Conservation (phyloP, 371 early-diverging fungal genomes). For the Mucor saturninus region DNA sequence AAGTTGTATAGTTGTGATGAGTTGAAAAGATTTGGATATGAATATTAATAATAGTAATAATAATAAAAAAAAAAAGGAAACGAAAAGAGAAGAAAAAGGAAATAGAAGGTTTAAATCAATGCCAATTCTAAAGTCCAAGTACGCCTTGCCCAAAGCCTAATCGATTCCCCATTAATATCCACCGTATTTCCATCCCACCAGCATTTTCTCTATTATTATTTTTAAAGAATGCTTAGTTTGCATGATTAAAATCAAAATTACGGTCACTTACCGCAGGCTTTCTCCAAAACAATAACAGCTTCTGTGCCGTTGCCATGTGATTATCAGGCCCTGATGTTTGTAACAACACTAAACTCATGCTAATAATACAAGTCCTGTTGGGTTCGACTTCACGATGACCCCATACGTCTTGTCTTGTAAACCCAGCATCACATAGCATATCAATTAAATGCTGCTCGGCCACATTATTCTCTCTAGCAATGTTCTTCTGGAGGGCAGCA, state of each 20-base stretch:
- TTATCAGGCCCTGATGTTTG: slow-evolving; percentile 73
- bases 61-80: slow-evolving; percentile 1
- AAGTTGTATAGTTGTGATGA: slow-evolving; percentile 45
- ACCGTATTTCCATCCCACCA: slow-evolving; percentile 82
- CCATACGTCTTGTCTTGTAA: slow-evolving; percentile 69
- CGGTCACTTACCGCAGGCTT: slow-evolving; percentile 68
- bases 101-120: slow-evolving; percentile 7
- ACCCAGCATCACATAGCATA: slow-evolving; percentile 81
- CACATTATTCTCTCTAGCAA: slow-evolving; percentile 70
- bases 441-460: slow-evolving; percentile 82
- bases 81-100: background rate
- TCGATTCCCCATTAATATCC: slow-evolving; percentile 55
- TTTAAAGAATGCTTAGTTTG: background rate
- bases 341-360: slow-evolving; percentile 67
- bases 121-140: slow-evolving; percentile 74
- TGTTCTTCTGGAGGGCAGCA: slow-evolving; percentile 70
- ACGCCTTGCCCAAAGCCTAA: slow-evolving; percentile 76
- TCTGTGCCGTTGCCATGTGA: slow-evolving; percentile 75
- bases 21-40: slow-evolving; percentile 31
- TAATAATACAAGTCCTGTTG: slow-evolving; percentile 60
- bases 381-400: slow-evolving; percentile 76
- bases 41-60: background rate
- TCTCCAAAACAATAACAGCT: slow-evolving; percentile 75
- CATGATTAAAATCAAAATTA: background rate
- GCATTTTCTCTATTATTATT: slow-evolving; percentile 67